Evolutionary conservation across 805 yeast genomes (phyloP).

Genomic region (Cyberlindnera veronae): DNA sequence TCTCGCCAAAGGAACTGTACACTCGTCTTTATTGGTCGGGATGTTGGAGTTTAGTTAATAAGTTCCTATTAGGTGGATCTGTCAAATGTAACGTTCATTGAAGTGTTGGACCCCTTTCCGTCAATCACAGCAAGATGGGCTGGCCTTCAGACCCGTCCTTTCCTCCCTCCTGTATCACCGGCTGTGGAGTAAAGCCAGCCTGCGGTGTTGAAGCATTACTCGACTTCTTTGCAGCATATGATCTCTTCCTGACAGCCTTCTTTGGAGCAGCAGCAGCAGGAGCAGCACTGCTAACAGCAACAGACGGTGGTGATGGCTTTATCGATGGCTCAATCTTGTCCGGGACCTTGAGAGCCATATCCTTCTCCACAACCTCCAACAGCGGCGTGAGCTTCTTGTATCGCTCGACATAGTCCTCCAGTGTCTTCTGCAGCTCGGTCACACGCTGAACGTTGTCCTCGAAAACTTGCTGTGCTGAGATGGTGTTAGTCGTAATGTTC

Average conservation of each 20-base stretch:
- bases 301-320: conserved; percentile 36
- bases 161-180: conserved; percentile 11
- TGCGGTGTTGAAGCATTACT: conserved; percentile 13
- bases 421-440: conserved; percentile 33
- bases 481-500: not conserved
- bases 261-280: conserved; percentile 5
- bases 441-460: conserved; percentile 34
- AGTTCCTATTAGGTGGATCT: not conserved
- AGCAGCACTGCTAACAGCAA: no score
- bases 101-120: not conserved
- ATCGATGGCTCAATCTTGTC: conserved; percentile 70
- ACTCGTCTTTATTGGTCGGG: no score
- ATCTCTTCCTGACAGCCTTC: conserved; percentile 20
- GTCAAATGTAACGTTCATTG: not conserved
- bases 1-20: no score
- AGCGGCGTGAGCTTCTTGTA: conserved; percentile 45
- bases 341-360: conserved; percentile 50
- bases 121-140: conserved; percentile 22
- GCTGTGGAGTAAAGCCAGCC: conserved; percentile 11
- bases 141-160: conserved; percentile 20
- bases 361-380: conserved; percentile 44
- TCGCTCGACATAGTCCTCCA: conserved; percentile 43
- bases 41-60: no score
- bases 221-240: conserved; percentile 20
- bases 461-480: conserved; percentile 25